phyloP scores from a whole-genome alignment of 257 asterid genomes.

The Dorcoceras hygrometricum region DNA sequence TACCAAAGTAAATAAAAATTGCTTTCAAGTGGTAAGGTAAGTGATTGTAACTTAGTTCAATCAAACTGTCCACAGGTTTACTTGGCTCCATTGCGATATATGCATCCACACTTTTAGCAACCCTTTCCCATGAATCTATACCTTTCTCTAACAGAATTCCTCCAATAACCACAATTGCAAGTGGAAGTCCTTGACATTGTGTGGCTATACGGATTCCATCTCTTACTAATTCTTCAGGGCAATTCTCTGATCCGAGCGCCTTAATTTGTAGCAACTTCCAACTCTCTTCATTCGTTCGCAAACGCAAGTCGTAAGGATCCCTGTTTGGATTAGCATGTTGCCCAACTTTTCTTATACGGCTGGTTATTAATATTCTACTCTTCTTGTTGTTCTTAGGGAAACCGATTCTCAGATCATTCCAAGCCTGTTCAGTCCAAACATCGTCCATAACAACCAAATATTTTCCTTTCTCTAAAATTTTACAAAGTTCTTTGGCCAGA shows the following conservation, averaged over 20 bases:
- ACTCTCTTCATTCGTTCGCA: constrained; percentile 37
- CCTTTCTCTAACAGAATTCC: constrained; percentile 49
- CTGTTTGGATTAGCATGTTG: constrained; percentile 36
- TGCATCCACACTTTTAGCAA: constrained; percentile 38
- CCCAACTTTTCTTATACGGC: constrained; percentile 39
- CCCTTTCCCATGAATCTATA: constrained; percentile 40
- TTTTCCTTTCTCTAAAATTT: constrained; percentile 33
- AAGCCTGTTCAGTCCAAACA: constrained; percentile 47
- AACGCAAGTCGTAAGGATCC: constrained; percentile 36
- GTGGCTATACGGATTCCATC: constrained; percentile 42
- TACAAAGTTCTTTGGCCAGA: constrained; percentile 35
- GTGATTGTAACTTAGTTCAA: constrained; percentile 45
- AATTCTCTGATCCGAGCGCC: constrained; percentile 41
- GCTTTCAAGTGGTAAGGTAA: constrained; percentile 51
- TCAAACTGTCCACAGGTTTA: constrained; percentile 35
- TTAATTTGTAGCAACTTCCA: constrained; percentile 43
- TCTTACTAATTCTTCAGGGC: constrained; percentile 35
- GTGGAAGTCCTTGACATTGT: constrained; percentile 48
- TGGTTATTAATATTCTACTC: constrained; percentile 48
- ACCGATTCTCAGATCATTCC: constrained; percentile 46
- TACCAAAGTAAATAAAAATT: constrained; percentile 55
- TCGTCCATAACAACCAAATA: constrained; percentile 60
- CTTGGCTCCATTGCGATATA: constrained; percentile 37
- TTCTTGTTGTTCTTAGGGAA: constrained; percentile 44
- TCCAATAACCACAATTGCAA: constrained; percentile 53